Evolutionary conservation across 257 asterid species (phyloP).

Genomic region (Solanum pimpinellifolium): DNA sequence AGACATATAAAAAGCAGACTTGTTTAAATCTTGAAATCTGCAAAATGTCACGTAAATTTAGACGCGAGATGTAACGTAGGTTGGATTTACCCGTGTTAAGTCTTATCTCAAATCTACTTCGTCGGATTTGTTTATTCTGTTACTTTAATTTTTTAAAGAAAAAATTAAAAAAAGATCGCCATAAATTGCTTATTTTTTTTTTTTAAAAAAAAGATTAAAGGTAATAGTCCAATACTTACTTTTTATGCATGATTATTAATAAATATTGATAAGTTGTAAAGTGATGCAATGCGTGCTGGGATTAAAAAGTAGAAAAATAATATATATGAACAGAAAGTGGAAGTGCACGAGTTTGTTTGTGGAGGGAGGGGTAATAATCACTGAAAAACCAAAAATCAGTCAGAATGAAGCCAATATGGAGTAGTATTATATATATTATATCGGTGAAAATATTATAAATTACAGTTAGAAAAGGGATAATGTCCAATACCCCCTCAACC

Average conservation of each 20-base stretch:
- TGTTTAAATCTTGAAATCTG: too few species aligned
- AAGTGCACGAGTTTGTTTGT: neutral
- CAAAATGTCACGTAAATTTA: too few species aligned
- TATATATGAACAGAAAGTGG: neutral
- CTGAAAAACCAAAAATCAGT: neutral
- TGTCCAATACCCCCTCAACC: too few species aligned
- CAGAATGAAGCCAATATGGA: neutral
- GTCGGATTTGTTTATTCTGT: neutral
- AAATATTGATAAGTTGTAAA: neutral
- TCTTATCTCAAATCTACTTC: neutral
- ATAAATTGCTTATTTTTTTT: neutral
- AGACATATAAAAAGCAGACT: too few species aligned
- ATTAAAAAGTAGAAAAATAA: too few species aligned
- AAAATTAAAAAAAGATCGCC: neutral
- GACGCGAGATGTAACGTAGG: fast-evolving
- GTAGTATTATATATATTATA: neutral
- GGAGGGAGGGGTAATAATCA: neutral
- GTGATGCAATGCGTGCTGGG: neutral
- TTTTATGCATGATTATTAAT: neutral
- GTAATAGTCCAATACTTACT: neutral
- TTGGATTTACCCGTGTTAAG: neutral
- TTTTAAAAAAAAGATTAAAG: neutral
- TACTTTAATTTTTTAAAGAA: too few species aligned
- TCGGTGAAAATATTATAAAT: neutral
- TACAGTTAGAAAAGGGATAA: too few species aligned